These are phyloP conservation scores for Coffea eugenioides DNA, from an alignment of 257 asterid genomes.

Conservation along the genomic window DNA sequence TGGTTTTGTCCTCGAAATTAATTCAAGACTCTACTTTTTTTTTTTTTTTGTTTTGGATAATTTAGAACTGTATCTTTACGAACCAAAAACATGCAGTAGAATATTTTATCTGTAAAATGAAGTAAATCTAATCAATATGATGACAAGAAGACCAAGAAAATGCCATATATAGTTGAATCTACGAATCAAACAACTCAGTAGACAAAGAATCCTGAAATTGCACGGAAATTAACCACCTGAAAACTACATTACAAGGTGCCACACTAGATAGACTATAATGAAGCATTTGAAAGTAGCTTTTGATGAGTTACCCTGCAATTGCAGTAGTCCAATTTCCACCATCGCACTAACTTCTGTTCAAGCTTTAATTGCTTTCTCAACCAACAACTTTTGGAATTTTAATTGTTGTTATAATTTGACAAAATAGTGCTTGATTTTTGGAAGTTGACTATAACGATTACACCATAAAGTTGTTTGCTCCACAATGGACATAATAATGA, in stretches of 20 bases:
- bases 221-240: not conserved
- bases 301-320: not conserved
- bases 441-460: not conserved
- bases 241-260: not conserved
- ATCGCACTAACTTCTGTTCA: not conserved
- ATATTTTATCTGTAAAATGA: no score
- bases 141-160: no score
- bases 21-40: no score
- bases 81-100: no score
- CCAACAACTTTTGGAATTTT: not conserved
- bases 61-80: no score
- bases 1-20: no score
- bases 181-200: not conserved
- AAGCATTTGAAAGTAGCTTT: slow-evolving; percentile 1
- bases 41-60: no score
- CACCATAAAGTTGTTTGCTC: not conserved
- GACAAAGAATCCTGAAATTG: not conserved
- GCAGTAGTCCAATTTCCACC: not conserved
- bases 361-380: not conserved
- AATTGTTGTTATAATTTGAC: not conserved
- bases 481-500: not conserved
- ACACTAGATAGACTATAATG: not conserved
- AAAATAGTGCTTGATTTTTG: not conserved
- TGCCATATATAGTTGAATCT: not conserved
- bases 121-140: no score